phyloP scores from a whole-genome alignment of 2,329 filamentous ascomycete species.

The Hypoxylon sp. region DNA sequence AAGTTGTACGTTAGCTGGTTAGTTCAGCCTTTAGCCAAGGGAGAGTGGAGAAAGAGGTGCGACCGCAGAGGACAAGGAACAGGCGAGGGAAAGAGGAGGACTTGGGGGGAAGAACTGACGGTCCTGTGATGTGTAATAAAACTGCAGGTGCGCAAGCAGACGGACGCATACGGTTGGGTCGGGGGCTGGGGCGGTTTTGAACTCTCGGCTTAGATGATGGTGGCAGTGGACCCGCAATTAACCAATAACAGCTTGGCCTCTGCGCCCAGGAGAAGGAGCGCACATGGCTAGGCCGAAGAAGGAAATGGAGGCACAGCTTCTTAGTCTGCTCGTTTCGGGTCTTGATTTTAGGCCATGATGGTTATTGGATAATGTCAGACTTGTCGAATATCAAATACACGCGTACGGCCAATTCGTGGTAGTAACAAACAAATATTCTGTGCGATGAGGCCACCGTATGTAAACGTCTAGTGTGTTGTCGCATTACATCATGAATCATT shows the following conservation, averaged over 20 bases:
- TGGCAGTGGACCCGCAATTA: constrained; percentile 27
- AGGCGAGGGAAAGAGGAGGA: constrained; percentile 22
- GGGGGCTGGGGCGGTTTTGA: constrained; percentile 34
- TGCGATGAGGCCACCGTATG: background rate
- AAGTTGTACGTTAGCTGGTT: constrained; percentile 29
- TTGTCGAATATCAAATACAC: background rate
- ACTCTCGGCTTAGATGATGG: constrained; percentile 33
- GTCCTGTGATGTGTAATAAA: constrained; percentile 40
- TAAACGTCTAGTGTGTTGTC: constrained; percentile 17
- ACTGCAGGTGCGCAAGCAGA: constrained; percentile 29
- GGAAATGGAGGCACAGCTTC: constrained; percentile 29
- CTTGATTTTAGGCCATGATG: constrained; percentile 34
- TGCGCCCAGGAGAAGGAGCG: constrained; percentile 23
- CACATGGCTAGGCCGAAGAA: constrained; percentile 28
- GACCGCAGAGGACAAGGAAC: constrained; percentile 33
- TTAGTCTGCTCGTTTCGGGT: constrained; percentile 35
- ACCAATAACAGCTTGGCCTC: constrained; percentile 25
- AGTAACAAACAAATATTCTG: constrained; percentile 13
- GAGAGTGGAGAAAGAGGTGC: constrained; percentile 42
- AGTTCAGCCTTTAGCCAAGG: constrained; percentile 38
- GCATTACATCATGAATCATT: constrained; percentile 43
- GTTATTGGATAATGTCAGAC: background rate
- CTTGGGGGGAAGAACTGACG: constrained; percentile 24
- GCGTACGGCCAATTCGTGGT: background rate
- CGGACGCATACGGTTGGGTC: constrained; percentile 27